Base-by-base conservation (phyloP, 176 grass and related monocot genomes). In the Oryza longistaminata region DNA sequence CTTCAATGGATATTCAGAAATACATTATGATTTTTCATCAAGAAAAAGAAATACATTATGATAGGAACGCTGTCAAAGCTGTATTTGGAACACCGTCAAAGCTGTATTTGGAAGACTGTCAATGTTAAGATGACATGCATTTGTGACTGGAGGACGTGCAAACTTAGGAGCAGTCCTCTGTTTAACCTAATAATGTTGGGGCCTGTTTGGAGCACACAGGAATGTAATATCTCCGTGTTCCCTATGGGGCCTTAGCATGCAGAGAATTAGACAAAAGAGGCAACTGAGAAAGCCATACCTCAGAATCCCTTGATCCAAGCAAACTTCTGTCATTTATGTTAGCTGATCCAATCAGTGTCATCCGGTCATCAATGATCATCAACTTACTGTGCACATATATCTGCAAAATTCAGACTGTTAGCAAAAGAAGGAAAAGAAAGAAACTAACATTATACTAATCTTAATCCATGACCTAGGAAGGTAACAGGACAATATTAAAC, bases 241-340 rank as follows among this genome's bases (percentile, higher is more conserved):
- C 17, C 17, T 7, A 21, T 58, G 53, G 53, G 53, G 53, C 53
- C 53, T 58, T 46, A 78, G 24, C 17, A 79, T 17, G 22, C 31
- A 25, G 11, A 66, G 25, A 85, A 49, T 9, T 6, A 39, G 79
- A 64, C 24, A 86, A 2, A 67, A 19, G 22, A 69, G 19, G 5
- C n/a, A 17, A 68, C 26, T 26, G n/a, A 79, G 49, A 72, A 61
- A 78, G 39, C 17, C n/a, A 71, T 91, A 93, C 94, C 94, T 97
- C 91, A 27, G 94, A 97, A 80, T 97, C 91, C 78, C 94, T 93
- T 70, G 91, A 92, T 70, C 91, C 94, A 76, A 93, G 89, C 75
- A 97, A 90, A 66, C 94, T 97, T 85, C 94, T 88, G 77, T 97
- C 94, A 44, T 97, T 97, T 90, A 97, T 86, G 85, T 97, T 97